Conservation (phyloP, 2,329 filamentous ascomycete species). For the Exophiala alcalophila region DNA sequence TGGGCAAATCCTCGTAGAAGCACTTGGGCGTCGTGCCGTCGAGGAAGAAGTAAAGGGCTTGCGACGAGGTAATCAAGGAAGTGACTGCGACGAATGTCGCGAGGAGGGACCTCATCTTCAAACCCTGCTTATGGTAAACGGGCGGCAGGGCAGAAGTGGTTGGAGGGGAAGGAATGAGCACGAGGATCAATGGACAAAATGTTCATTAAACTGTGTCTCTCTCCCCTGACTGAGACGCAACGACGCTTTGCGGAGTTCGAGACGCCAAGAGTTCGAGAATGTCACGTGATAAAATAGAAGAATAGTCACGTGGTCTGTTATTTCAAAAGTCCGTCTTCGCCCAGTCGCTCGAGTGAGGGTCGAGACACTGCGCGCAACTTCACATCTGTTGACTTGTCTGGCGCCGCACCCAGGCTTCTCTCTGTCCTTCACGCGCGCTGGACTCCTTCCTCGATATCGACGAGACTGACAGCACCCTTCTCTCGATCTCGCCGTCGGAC, state of each 20-base stretch:
- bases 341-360: too few relatives aligned
- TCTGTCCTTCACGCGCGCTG: too few relatives aligned
- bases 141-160: neutral
- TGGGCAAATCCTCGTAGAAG: slow-evolving; percentile 97
- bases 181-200: slow-evolving; percentile 10
- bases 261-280: too few relatives aligned
- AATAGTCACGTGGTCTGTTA: neutral
- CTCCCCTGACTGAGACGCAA: too few relatives aligned
- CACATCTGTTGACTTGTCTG: too few relatives aligned
- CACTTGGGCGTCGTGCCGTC: slow-evolving; percentile 83
- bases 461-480: neutral
- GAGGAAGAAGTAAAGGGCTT: slow-evolving; percentile 93
- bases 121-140: neutral
- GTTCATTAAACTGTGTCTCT: too few relatives aligned
- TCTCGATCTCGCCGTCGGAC: neutral
- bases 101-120: slow-evolving; percentile 23
- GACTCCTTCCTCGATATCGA: neutral
- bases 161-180: neutral
- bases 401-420: too few relatives aligned
- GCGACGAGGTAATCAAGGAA: slow-evolving; percentile 56
- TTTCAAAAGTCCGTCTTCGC: slow-evolving; percentile 2
- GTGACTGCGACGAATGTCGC: slow-evolving; percentile 15
- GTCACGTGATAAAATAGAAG: slow-evolving; percentile 2
- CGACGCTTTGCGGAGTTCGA: too few relatives aligned
- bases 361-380: too few relatives aligned